Base-by-base conservation (phyloP, 2,329 filamentous ascomycete species). In the Rutstroemia sydowiana region DNA sequence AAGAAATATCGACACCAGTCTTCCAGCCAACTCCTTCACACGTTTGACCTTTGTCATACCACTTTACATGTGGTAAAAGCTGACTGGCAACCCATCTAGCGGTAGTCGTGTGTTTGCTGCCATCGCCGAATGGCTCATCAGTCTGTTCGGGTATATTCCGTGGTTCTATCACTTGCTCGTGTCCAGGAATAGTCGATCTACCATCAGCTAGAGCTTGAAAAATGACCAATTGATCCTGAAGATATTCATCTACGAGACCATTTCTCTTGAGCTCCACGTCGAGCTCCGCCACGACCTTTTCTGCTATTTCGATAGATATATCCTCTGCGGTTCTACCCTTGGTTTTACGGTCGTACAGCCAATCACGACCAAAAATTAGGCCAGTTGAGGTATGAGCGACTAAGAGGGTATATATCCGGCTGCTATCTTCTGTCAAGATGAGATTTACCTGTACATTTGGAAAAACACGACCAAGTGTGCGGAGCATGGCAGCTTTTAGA, bases 151-250 rank as follows among this genome's bases (percentile, higher is more conserved):
- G 71, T 37, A 66, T 40, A 45, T 18, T 39, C 23, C 14, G 21
- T 13, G 18, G 7, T 30, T 43, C 41, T 20, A 30, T 44, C 39
- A 23, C 10, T 13, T 11, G 31, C 26, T 36, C 41, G 16, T 14
- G 26, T 9, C 57, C 57, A 10, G 58, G 53, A 46, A 64, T 62
- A 23, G 32, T 56, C 10, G 78, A 78, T 46, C 63, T 68, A 0
- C 77, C 79, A 11, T 74, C 69, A 1, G 77, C 75, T 9, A 84
- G 66, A 3, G 76, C 76, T 63, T 84, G 80, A 59, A 82, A 81
- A 16, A 79, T 69, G 3, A 83, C 68, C 21, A 84, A 59, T 63
- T 84, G 81, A 63, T 84, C 81, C 65, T 83, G 78, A 13, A 84
- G 68, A 60, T 75, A 73, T 57, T 76, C 70, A 56, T 84, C 81